A percentile compares a stretch with the other conserved stretches of the same genome.
phyloP scores from a whole-genome alignment of 169 alveolate genomes.

The Plasmodium falciparum region DNA sequence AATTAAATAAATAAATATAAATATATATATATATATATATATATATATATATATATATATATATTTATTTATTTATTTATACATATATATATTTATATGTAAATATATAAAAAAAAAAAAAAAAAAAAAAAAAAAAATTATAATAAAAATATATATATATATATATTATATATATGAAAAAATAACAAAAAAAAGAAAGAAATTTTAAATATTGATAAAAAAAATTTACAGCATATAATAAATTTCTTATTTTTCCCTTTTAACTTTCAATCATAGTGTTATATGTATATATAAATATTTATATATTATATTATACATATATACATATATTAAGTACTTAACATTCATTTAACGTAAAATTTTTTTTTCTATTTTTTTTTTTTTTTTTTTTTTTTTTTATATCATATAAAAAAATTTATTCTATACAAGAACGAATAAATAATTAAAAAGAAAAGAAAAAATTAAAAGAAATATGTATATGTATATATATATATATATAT shows the following conservation, averaged over 20 bases:
- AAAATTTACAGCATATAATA: not conserved
- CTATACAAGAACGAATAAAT: slow-evolving; percentile 61
- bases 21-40: slow-evolving; percentile 19
- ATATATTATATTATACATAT: slow-evolving; percentile 13
- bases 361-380: slow-evolving; percentile 44
- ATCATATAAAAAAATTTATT: slow-evolving; percentile 23
- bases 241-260: slow-evolving; percentile 1
- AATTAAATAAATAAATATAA: not conserved
- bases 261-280: no score
- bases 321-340: slow-evolving; percentile 35
- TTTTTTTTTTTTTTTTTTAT: slow-evolving; percentile 29
- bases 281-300: no score
- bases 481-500: not conserved
- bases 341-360: slow-evolving; percentile 46
- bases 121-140: no score
- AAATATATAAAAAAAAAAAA: not conserved
- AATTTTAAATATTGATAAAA: slow-evolving; percentile 19
- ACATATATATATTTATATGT: no score
- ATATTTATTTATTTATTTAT: not conserved
- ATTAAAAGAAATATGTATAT: no score
- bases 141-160: not conserved
- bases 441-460: slow-evolving; percentile 38
- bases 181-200: slow-evolving; percentile 19
- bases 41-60: not conserved
- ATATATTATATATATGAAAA: slow-evolving; percentile 6